phyloP scores from a whole-genome alignment of 495 filamentous ascomycete genomes.

The Penicillium cinerascens region DNA sequence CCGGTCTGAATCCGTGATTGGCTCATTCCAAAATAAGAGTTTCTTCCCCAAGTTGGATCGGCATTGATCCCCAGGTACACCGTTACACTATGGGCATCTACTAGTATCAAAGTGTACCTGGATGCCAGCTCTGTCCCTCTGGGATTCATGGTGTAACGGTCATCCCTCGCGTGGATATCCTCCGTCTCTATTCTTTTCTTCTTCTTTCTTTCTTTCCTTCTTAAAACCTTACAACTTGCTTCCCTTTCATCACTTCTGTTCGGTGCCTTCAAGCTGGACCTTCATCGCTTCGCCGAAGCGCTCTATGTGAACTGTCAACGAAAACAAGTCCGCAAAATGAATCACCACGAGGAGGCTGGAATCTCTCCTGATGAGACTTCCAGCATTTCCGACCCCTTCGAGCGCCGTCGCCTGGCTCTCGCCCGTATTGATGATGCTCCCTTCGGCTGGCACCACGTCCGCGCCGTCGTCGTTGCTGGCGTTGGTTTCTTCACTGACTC shows the following conservation, averaged over 20 bases:
- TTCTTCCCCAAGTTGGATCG: background rate
- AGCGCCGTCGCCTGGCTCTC: conserved; percentile 69
- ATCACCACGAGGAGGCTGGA: background rate
- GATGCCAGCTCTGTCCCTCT: background rate
- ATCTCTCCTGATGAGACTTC: conserved; percentile 29
- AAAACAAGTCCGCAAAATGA: background rate
- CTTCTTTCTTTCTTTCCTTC: background rate
- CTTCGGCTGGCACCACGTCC: conserved; percentile 77
- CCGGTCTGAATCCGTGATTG: background rate
- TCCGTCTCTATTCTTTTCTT: background rate
- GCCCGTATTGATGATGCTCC: conserved; percentile 76
- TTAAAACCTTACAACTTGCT: background rate
- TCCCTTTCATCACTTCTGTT: background rate
- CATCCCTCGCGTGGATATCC: background rate
- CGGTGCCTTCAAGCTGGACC: background rate
- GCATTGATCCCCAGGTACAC: background rate
- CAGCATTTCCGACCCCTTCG: conserved; percentile 67
- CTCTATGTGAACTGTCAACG: background rate
- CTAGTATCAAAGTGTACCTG: background rate
- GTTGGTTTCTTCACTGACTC: conserved; percentile 83
- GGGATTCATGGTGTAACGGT: background rate
- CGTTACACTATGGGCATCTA: background rate
- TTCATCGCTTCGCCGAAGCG: background rate
- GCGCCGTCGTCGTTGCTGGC: conserved; percentile 74
- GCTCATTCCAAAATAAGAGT: background rate